Evolutionary conservation across 164 flowering plant genomes (phyloP), one percentile per base, ranked within the genome.

Genomic region (Saururus chinensis): DNA sequence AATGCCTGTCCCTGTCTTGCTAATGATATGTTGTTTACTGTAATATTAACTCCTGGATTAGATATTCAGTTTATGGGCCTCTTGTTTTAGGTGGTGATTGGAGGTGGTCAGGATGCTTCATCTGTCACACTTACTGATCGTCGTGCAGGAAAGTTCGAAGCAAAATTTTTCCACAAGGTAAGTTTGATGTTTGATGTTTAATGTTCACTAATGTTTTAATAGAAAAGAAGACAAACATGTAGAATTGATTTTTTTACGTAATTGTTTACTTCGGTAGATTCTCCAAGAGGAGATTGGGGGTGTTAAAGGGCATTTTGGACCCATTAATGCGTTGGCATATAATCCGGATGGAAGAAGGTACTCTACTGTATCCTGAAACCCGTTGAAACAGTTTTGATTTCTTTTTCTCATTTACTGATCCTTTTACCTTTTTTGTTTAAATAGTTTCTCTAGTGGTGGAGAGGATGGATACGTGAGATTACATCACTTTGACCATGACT

Each of bases 41-140:
- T n/a, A n/a, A n/a, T n/a, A n/a, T n/a, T n/a, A n/a, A n/a, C n/a
- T n/a, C n/a, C n/a, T n/a, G n/a, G n/a, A n/a, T n/a, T n/a, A n/a
- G n/a, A n/a, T n/a, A n/a, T n/a, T n/a, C n/a, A n/a, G n/a, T n/a
- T n/a, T n/a, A n/a, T n/a, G n/a, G n/a, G n/a, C n/a, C 2, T 45
- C 17, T 45, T 12, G 14, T 17, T 12, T 45, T 9, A 93, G 97
- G 93, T 90, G 70, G 97, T 90, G 58, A 82, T 90, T 70, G 99
- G 96, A 62, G 99, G 98, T 77, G 98, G 98, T 71, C 98, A 93
- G 69, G 95, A 88, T 73, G 96, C 97, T 70, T 82, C 87, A 25
- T 56, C 75, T 63, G 97, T 93, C 64, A 93, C 97, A 11, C 90
- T 82, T 17, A 90, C 97, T 60, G 97, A 86, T 76, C 97, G 83